Evolutionary conservation across 2,329 filamentous ascomycete species (phyloP).

Genomic region (Neonectria punicea): DNA sequence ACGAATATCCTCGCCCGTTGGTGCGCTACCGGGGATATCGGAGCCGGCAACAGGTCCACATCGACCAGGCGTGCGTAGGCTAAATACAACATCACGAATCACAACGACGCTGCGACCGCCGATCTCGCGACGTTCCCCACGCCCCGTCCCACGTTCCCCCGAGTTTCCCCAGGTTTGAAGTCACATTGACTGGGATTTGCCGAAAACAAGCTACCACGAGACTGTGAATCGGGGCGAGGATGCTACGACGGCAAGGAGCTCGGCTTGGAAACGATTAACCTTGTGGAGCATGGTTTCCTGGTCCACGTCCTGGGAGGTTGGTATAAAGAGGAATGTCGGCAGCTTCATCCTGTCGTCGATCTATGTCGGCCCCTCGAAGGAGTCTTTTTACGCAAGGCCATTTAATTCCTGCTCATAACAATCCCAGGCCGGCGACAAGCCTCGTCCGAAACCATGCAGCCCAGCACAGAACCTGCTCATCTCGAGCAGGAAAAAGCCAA

Average conservation of each 20-base stretch:
- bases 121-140: not conserved
- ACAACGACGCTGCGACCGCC: not conserved
- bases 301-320: not conserved
- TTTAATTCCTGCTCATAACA: not conserved
- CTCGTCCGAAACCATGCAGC: not conserved
- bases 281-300: not conserved
- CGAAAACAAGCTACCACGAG: not conserved
- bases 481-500: not conserved
- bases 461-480: not conserved
- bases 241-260: not conserved
- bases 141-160: not conserved
- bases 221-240: not conserved
- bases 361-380: not conserved
- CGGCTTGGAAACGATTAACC: not conserved
- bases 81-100: not conserved
- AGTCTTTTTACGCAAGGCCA: not conserved
- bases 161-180: not conserved
- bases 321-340: not conserved
- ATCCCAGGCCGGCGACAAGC: not conserved
- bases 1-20: not conserved
- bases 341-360: not conserved
- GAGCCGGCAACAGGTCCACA: conserved; percentile 8
- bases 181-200: not conserved
- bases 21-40: conserved; percentile 22
- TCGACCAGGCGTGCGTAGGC: not conserved